Evolutionary conservation across 306 rosid genomes (phyloP).

Genomic region (Ceratonia siliqua): DNA sequence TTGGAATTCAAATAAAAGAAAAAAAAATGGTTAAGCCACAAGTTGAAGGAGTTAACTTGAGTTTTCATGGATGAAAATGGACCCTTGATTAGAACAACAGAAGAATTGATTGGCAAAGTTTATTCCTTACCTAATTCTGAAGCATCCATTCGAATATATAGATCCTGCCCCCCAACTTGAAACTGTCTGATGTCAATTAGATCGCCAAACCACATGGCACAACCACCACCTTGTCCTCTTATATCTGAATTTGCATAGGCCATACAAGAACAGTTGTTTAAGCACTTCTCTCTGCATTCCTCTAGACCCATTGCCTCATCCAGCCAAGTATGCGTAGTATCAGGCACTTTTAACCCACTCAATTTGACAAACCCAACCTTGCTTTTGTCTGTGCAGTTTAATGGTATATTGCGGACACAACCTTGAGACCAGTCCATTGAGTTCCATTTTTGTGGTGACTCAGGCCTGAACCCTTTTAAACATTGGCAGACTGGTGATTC

Average conservation of each 20-base stretch:
- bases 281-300: conserved; percentile 57
- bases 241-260: conserved; percentile 62
- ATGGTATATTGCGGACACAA: conserved; percentile 22
- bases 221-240: conserved; percentile 61
- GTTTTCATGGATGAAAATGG: not conserved
- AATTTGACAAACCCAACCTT: conserved; percentile 25
- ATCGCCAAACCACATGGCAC: conserved; percentile 71
- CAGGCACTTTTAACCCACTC: conserved; percentile 50
- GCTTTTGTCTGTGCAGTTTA: conserved; percentile 21
- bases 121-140: conserved; percentile 47
- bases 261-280: conserved; percentile 61
- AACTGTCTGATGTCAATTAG: conserved; percentile 48
- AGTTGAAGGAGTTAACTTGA: not conserved
- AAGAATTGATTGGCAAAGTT: not conserved
- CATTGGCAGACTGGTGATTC: conserved; percentile 32
- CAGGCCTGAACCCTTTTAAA: conserved; percentile 31
- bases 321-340: conserved; percentile 50
- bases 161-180: conserved; percentile 50
- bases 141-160: conserved; percentile 36
- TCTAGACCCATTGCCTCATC: conserved; percentile 40
- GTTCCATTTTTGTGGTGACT: conserved; percentile 21
- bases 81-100: no score
- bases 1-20: not conserved
- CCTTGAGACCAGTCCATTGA: conserved; percentile 22
- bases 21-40: not conserved